These are phyloP conservation scores for Ophiosphaerella narmari DNA, from an alignment of 2,329 filamentous ascomycete species.

Conservation along the genomic window DNA sequence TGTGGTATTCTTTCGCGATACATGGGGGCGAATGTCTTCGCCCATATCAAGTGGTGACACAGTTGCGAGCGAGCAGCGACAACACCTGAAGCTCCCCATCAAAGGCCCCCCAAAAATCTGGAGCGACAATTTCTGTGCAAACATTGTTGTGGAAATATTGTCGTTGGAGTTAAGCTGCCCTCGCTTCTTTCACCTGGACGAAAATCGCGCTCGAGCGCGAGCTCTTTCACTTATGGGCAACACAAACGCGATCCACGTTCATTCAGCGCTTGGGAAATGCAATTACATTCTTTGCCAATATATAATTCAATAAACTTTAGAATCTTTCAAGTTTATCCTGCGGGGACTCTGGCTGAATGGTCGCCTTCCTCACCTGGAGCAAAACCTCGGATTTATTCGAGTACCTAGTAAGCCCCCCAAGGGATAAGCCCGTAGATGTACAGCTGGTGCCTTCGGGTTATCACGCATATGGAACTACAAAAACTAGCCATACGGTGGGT, in stretches of 20 bases:
- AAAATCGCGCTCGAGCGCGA: background rate
- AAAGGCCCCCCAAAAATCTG: too few species aligned
- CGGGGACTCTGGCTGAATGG: background rate
- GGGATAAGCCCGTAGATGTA: conserved; percentile 1
- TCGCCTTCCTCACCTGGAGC: background rate
- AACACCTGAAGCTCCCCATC: too few species aligned
- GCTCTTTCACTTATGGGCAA: background rate
- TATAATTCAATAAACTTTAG: background rate
- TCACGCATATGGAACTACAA: conserved; percentile 1
- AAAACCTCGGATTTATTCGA: background rate
- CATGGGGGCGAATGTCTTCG: too few species aligned
- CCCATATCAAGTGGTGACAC: too few species aligned
- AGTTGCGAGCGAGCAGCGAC: too few species aligned
- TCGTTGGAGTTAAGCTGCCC: background rate
- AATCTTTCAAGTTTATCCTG: background rate
- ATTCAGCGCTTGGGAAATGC: background rate
- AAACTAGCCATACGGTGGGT: conserved; percentile 8
- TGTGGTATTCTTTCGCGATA: too few species aligned
- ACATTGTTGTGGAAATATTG: too few species aligned
- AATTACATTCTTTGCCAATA: background rate
- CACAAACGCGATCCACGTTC: background rate
- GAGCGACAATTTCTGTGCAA: too few species aligned
- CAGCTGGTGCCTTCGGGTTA: background rate
- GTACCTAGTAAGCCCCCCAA: background rate
- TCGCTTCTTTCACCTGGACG: background rate